Evolutionary conservation across 495 filamentous ascomycete species (phyloP).

Genomic region (Acidiella bohemica): DNA sequence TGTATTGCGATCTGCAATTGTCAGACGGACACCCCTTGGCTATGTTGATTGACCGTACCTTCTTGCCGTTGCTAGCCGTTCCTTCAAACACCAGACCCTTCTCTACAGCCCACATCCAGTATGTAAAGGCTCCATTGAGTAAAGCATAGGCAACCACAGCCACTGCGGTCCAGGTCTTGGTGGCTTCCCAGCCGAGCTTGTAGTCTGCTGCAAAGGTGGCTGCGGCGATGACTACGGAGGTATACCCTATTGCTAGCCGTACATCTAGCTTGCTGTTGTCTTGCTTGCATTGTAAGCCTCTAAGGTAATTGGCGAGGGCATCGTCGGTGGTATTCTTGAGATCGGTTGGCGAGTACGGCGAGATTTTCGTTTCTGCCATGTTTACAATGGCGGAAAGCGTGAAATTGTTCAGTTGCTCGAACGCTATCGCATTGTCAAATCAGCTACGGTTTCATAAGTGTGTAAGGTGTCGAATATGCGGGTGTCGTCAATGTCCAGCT

Average conservation of each 20-base stretch:
- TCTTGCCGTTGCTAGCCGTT: conserved; percentile 38
- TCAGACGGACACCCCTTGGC: not conserved
- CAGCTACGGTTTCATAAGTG: too few species aligned
- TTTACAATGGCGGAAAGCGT: too few species aligned
- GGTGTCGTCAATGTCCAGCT: too few species aligned
- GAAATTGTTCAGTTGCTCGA: too few species aligned
- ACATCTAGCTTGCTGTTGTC: conserved; percentile 69
- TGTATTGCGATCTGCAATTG: conserved; percentile 47
- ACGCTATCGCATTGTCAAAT: too few species aligned
- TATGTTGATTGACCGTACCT: conserved; percentile 26
- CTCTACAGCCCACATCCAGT: conserved; percentile 81
- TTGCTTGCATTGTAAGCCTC: conserved; percentile 65
- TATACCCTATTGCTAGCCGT: conserved; percentile 69
- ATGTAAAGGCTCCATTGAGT: conserved; percentile 65
- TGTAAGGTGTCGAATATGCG: too few species aligned
- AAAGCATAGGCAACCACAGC: conserved; percentile 69
- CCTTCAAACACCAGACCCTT: conserved; percentile 69
- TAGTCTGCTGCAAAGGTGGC: conserved; percentile 85
- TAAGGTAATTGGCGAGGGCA: conserved; percentile 82
- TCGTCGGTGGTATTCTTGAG: conserved; percentile 96
- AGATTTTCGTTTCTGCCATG: conserved; percentile 37
- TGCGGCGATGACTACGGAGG: conserved; percentile 63
- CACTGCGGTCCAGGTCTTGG: conserved; percentile 57
- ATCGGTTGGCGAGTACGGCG: conserved; percentile 62
- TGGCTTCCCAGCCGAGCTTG: conserved; percentile 72